Conservation (phyloP, 176 grass and related monocot species). For the Cenchrus purpureus region DNA sequence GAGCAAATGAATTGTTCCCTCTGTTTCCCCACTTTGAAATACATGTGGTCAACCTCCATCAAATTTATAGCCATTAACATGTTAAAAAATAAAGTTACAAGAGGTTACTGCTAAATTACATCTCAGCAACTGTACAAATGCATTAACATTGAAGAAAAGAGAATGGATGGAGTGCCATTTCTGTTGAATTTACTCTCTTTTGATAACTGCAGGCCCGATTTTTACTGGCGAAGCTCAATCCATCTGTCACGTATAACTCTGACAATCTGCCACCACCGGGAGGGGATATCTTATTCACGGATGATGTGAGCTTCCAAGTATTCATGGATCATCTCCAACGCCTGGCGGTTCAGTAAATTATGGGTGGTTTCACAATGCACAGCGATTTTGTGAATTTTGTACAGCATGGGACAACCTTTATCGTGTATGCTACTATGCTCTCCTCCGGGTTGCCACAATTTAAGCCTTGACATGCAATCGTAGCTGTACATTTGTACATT, state of each 20-base stretch:
- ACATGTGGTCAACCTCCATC: not conserved
- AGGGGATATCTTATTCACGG: constrained; percentile 90
- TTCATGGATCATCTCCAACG: constrained; percentile 96
- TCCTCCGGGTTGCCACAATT: not conserved
- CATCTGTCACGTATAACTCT: constrained; percentile 81
- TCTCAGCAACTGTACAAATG: not conserved
- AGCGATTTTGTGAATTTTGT: constrained; percentile 44
- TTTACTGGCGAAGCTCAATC: constrained; percentile 90
- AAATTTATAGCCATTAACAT: not conserved
- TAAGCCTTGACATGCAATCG: not conserved
- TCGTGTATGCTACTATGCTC: not conserved
- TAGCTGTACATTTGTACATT: constrained; percentile 8
- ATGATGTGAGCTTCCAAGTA: constrained; percentile 92
- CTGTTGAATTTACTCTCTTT: constrained; percentile 12
- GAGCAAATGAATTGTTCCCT: not conserved
- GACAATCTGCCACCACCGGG: constrained; percentile 68
- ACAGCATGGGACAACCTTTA: not conserved
- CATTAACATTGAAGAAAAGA: constrained; percentile 1
- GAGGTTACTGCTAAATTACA: not conserved
- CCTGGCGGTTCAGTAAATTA: constrained; percentile 70
- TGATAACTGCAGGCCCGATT: constrained; percentile 74
- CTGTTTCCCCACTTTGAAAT: not conserved
- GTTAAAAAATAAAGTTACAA: not conserved
- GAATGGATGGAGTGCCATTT: not conserved
- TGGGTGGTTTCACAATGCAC: not conserved